These are phyloP conservation scores for Hericium erinaceus DNA, from an alignment of 768 basidiomycete species.

Conservation along the genomic window DNA sequence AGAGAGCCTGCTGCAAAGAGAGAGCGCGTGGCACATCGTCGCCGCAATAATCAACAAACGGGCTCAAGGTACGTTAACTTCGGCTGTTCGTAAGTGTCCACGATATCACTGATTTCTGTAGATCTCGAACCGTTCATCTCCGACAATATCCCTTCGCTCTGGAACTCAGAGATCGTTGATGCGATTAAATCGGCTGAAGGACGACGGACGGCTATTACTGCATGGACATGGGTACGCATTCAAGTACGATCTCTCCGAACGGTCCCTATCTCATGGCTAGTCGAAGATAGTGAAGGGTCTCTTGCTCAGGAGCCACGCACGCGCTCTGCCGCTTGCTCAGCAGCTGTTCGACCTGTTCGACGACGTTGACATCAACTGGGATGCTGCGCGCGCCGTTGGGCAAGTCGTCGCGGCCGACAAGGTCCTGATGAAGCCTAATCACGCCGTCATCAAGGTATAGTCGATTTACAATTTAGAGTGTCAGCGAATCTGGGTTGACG, in stretches of 20 bases:
- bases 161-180: constrained; percentile 37
- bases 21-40: constrained; percentile 47
- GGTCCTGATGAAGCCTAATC: constrained; percentile 67
- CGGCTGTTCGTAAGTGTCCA: neutral
- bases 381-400: constrained; percentile 72
- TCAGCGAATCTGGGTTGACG: neutral
- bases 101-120: constrained; percentile 17
- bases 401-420: constrained; percentile 50
- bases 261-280: neutral
- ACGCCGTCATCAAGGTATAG: constrained; percentile 65
- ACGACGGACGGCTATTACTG: constrained; percentile 43
- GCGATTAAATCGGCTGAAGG: constrained; percentile 19
- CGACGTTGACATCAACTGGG: constrained; percentile 55
- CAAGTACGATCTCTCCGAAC: neutral
- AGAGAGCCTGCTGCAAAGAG: constrained; percentile 41
- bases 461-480: neutral
- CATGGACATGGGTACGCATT: constrained; percentile 61
- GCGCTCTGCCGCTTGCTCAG: constrained; percentile 47
- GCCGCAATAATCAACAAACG: constrained; percentile 76
- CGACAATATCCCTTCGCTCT: constrained; percentile 36
- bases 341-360: constrained; percentile 61
- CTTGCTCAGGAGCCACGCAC: constrained; percentile 61
- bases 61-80: constrained; percentile 41
- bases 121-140: constrained; percentile 39
- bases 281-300: constrained; percentile 71